Percentiles rank a stretch among this genome's conserved stretches.
Conservation (phyloP, 2,329 filamentous ascomycete species). For the Paracoccidioides lutzii region DNA sequence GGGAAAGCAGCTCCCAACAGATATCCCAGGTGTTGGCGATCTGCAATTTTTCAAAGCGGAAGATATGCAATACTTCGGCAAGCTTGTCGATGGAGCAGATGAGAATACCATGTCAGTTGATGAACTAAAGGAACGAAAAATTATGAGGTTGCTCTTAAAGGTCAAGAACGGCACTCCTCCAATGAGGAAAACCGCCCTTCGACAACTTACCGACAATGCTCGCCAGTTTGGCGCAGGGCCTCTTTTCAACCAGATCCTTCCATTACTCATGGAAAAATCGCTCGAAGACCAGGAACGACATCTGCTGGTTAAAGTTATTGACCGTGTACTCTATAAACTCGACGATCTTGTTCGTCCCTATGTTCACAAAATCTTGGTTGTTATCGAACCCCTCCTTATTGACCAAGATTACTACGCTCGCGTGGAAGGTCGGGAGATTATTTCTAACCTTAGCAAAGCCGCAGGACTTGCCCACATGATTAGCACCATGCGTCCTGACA, state of each 20-base stretch:
- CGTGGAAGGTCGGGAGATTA: slow-evolving; percentile 96
- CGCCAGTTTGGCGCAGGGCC: slow-evolving; percentile 88
- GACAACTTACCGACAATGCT: slow-evolving; percentile 95
- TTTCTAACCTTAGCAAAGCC: slow-evolving; percentile 93
- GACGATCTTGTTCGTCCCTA: slow-evolving; percentile 93
- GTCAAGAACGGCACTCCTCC: slow-evolving; percentile 98
- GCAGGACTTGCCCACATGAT: slow-evolving; percentile 98
- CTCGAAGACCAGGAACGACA: slow-evolving; percentile 96
- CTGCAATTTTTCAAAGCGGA: slow-evolving; percentile 97
- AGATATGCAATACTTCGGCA: slow-evolving; percentile 97
- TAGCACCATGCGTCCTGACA: slow-evolving; percentile 96
- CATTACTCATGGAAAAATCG: slow-evolving; percentile 94
- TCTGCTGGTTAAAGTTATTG: slow-evolving; percentile 96
- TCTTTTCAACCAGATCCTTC: slow-evolving; percentile 93
- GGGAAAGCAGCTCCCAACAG: slow-evolving; percentile 77
- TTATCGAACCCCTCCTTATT: slow-evolving; percentile 97
- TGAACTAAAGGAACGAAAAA: slow-evolving; percentile 94
- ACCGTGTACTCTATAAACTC: slow-evolving; percentile 94
- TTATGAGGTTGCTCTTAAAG: slow-evolving; percentile 91
- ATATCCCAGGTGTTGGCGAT: slow-evolving; percentile 92
- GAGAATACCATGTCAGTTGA: slow-evolving; percentile 88
- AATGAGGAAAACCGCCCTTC: slow-evolving; percentile 94
- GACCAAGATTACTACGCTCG: slow-evolving; percentile 99
- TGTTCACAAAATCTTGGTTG: slow-evolving; percentile 95
- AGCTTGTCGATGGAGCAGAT: slow-evolving; percentile 85